Percentiles rank a stretch among this genome's conserved stretches.
phyloP scores from a whole-genome alignment of 2,329 filamentous ascomycete genomes.

The Cladosporium sp. region DNA sequence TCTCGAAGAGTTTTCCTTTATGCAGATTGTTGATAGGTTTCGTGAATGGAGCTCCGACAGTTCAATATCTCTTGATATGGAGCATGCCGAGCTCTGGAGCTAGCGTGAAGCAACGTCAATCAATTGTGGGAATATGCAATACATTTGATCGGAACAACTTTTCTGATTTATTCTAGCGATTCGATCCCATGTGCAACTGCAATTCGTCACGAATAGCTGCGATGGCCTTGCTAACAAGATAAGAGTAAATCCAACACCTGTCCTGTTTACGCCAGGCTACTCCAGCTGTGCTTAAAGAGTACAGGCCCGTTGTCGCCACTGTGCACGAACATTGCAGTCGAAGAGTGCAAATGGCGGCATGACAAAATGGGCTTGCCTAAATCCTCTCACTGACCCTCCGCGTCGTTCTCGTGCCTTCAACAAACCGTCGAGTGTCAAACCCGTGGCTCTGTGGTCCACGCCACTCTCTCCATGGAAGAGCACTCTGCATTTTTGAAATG shows the following conservation, averaged over 20 bases:
- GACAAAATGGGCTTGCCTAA: not conserved
- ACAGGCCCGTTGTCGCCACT: no score
- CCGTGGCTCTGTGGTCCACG: not conserved
- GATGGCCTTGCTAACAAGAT: not conserved
- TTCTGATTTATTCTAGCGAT: not conserved
- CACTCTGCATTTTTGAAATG: not conserved
- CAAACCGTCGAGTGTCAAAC: not conserved
- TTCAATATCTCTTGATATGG: not conserved
- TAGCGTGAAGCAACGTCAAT: conserved; percentile 5
- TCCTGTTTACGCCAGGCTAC: not conserved
- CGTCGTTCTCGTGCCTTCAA: not conserved
- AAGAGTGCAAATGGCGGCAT: not conserved
- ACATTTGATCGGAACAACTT: not conserved
- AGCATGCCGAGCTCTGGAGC: not conserved
- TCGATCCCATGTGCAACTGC: not conserved
- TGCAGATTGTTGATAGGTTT: not conserved
- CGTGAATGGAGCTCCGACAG: not conserved
- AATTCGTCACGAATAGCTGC: not conserved
- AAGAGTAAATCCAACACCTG: not conserved
- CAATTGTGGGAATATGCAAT: not conserved
- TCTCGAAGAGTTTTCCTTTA: not conserved
- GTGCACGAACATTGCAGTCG: not conserved
- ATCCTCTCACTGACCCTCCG: not conserved
- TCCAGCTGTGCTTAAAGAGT: not conserved
- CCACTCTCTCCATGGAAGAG: not conserved